Evolutionary conservation across 75 land plant species (phyloP).

Genomic region (Cunninghamia lanceolata): DNA sequence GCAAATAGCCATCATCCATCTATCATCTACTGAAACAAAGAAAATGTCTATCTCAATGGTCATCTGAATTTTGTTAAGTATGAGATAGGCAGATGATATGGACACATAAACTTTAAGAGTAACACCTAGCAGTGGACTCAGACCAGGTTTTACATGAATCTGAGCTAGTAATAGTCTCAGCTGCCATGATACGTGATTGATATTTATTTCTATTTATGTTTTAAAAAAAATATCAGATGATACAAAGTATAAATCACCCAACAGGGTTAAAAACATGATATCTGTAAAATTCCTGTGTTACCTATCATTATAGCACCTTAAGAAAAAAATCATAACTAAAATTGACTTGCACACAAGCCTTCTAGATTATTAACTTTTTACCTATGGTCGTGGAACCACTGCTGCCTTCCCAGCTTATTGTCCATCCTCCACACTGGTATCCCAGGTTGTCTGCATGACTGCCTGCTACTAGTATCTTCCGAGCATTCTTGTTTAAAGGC

Average conservation of each 20-base stretch:
- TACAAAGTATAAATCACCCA: background rate
- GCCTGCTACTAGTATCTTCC: slow-evolving; percentile 77
- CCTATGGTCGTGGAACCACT: slow-evolving; percentile 71
- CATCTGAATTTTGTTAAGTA: too few relatives aligned
- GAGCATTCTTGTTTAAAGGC: slow-evolving; percentile 63
- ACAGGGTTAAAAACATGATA: background rate
- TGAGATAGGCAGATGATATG: too few relatives aligned
- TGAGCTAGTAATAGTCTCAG: background rate
- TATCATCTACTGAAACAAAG: background rate
- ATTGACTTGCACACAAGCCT: background rate
- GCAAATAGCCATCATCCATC: background rate
- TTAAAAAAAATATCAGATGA: background rate
- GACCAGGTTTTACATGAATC: background rate
- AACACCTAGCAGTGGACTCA: background rate
- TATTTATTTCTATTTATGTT: background rate
- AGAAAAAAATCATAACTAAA: background rate
- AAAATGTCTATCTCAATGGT: background rate
- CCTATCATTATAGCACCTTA: background rate
- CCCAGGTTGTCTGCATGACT: slow-evolving; percentile 87
- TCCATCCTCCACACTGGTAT: slow-evolving; percentile 95
- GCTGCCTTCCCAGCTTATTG: slow-evolving; percentile 63
- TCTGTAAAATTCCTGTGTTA: background rate
- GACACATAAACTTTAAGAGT: background rate
- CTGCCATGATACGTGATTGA: background rate
- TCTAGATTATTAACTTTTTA: slow-evolving; percentile 19